Conservation (phyloP, 768 basidiomycete species). For the Lepiota subincarnata region DNA sequence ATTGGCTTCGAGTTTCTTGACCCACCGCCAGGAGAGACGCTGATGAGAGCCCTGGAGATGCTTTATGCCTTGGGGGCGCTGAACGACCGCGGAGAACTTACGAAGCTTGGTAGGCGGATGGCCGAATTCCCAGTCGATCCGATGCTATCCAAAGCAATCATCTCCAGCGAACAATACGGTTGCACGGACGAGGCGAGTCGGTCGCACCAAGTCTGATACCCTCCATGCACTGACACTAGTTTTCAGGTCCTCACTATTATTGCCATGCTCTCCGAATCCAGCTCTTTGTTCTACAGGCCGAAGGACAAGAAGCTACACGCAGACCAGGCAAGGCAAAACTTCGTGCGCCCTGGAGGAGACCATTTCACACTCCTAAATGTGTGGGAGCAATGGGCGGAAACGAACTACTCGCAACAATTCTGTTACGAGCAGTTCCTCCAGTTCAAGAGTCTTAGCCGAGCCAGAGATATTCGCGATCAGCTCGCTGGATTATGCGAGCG, state of each 20-base stretch:
- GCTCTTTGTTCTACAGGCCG: conserved; percentile 92
- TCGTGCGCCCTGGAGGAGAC: conserved; percentile 92
- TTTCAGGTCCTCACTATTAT: conserved; percentile 92
- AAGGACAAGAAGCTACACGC: conserved; percentile 98
- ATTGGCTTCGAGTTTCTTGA: conserved; percentile 99
- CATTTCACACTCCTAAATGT: conserved; percentile 98
- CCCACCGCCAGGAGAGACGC: conserved; percentile 95
- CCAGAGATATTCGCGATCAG: conserved; percentile 95
- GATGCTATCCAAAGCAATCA: conserved; percentile 94
- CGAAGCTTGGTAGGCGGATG: conserved; percentile 96
- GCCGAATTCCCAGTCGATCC: conserved; percentile 99
- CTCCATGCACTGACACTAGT: background rate
- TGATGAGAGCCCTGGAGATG: conserved; percentile 91
- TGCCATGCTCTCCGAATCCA: conserved; percentile 94
- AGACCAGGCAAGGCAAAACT: conserved; percentile 96
- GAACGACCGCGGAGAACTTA: conserved; percentile 94
- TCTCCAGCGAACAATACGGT: conserved; percentile 88
- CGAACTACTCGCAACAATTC: conserved; percentile 95
- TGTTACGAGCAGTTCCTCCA: conserved; percentile 95
- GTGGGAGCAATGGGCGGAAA: conserved; percentile 99
- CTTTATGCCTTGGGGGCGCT: conserved; percentile 94
- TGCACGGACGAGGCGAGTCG: conserved; percentile 90
- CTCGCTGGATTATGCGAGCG: conserved; percentile 94
- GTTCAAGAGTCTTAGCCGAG: conserved; percentile 90
- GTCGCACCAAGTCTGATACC: background rate